Conservation (phyloP, 768 basidiomycete genomes). For the Zangia roseola region DNA sequence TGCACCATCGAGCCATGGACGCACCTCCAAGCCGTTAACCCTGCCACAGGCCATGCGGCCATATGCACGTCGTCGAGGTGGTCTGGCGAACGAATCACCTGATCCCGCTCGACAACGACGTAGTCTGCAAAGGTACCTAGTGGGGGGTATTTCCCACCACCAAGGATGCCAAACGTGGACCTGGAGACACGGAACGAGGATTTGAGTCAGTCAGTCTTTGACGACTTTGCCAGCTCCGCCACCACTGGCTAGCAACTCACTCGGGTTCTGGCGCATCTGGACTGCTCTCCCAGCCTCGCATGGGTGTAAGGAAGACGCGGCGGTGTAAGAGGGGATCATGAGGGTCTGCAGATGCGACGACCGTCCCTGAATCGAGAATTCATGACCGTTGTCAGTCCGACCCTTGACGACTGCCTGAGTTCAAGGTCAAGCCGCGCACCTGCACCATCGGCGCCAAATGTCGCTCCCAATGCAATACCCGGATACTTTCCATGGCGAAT, state of each 20-base stretch:
- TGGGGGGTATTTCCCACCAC: constrained; percentile 50
- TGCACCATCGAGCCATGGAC: neutral
- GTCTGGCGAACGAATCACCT: constrained; percentile 62
- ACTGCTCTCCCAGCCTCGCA: constrained; percentile 70
- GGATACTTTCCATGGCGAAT: constrained; percentile 70
- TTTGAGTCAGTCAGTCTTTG: too few species aligned
- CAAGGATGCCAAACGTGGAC: constrained; percentile 63
- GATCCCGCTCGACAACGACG: constrained; percentile 66
- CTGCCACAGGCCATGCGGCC: constrained; percentile 77
- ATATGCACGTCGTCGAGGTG: constrained; percentile 68
- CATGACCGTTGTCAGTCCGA: too few species aligned
- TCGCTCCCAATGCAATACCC: constrained; percentile 53
- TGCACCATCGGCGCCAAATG: constrained; percentile 73
- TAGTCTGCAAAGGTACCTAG: constrained; percentile 79
- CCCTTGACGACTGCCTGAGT: too few species aligned
- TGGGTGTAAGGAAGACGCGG: constrained; percentile 75
- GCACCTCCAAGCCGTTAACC: constrained; percentile 83
- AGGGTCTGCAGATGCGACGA: constrained; percentile 54
- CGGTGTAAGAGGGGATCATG: constrained; percentile 56
- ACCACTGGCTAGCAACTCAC: constrained; percentile 35
- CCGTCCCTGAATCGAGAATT: constrained; percentile 44
- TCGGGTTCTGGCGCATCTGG: constrained; percentile 63
- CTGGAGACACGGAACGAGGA: constrained; percentile 1
- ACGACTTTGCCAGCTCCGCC: too few species aligned
- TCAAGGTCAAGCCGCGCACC: constrained; percentile 39